Conservation (phyloP, 345 rosid species). For the Streptanthus diversifolius region DNA sequence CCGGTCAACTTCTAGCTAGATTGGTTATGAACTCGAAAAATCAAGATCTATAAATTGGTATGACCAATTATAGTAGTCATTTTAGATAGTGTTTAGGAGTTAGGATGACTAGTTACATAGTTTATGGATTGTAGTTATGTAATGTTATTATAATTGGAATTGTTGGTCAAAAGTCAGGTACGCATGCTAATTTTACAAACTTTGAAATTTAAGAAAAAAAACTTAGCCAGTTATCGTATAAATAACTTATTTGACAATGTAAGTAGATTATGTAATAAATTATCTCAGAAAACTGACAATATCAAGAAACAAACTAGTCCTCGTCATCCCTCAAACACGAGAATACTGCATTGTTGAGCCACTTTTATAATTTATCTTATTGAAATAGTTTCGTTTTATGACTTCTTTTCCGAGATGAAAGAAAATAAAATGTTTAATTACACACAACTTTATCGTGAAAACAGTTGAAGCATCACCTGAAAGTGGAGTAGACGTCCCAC, state of each 20-base stretch:
- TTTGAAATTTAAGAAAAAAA: not conserved
- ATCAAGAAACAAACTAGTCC: conserved; percentile 13
- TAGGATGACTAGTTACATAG: not conserved
- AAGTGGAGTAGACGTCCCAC: not conserved
- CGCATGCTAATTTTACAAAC: conserved; percentile 4
- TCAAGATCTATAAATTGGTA: not conserved
- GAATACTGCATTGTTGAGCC: not conserved
- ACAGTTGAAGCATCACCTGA: conserved; percentile 27
- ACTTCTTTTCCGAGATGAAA: not conserved
- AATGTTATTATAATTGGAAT: no score
- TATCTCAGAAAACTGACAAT: not conserved
- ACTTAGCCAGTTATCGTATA: not conserved
- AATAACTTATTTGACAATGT: not conserved
- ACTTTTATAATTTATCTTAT: not conserved
- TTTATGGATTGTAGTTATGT: not conserved
- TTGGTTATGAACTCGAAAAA: not conserved
- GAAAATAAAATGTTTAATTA: not conserved
- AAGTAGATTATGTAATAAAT: not conserved
- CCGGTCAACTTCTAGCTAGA: not conserved
- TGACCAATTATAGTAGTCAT: not conserved
- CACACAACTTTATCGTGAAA: conserved; percentile 29
- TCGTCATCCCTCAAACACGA: conserved; percentile 31
- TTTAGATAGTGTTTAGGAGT: not conserved
- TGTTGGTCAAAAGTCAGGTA: not conserved
- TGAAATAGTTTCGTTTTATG: not conserved